Evolutionary conservation across 257 asterid genomes (phyloP), one percentile per base, ranked within the genome.

Genomic region (Galeopsis tetrahit): DNA sequence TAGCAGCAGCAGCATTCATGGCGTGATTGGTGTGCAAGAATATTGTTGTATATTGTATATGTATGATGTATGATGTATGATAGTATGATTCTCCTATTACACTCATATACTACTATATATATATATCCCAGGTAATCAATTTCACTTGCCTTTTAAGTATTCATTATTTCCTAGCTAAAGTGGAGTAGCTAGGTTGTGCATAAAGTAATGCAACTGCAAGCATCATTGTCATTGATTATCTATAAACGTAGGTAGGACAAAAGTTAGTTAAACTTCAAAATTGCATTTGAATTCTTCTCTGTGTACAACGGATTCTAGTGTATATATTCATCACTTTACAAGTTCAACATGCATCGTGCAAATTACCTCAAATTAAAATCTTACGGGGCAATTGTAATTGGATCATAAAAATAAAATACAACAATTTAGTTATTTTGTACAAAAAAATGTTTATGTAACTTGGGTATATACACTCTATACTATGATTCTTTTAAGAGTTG

Each of bases 181-280:
- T 81, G 85, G 86, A 76, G 83, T 74, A 82, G 86, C 79, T 82
- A 82, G 86, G 81, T 82, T 72, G 14, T 43, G 72, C 44, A 57
- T 70, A 70, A 67, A 73, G 65, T 58, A 64, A 66, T 62, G 76
- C 71, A 61, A 64, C 56, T 56, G 75, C 68, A 65, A 65, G 70
- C 77, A 70, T 79, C 79, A 63, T 65, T 8, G 31, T 31, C 7
- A 39, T 49, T 60, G 33, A 58, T 69, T 10, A 10, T 55, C 53
- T 13, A 44, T 8, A 55, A 63, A 33, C 55, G 3, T 49, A 56
- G 66, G 0, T 31, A 56, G 66, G 81, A 71, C 69, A 77, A 61
- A 57, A 7, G 56, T 32, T 76, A 7, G 56, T 32, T 76, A 55
- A 42, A 39, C 73, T 60, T 75, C 66, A 59, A 44, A 51, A 57